These are phyloP conservation scores for Annulohypoxylon moriforme DNA, from an alignment of 495 filamentous ascomycete species.

Conservation along the genomic window DNA sequence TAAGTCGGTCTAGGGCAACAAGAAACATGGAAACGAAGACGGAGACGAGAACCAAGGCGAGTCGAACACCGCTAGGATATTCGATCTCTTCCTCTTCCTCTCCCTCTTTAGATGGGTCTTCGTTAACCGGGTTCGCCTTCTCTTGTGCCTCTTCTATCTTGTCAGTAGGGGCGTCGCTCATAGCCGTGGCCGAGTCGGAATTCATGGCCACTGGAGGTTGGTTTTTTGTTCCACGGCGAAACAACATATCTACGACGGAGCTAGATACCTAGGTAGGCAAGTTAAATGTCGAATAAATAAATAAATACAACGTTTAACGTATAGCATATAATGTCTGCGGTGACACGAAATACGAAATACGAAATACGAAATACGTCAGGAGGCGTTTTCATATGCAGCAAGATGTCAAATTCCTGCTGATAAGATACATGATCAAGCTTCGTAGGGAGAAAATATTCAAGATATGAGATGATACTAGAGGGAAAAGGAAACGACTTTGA, in stretches of 20 bases:
- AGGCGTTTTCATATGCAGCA: too few species aligned
- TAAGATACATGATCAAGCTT: background rate
- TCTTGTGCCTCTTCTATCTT: constrained; percentile 9
- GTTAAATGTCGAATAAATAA: too few species aligned
- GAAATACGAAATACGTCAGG: too few species aligned
- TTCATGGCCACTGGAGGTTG: background rate
- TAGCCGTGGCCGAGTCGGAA: background rate
- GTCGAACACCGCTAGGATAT: constrained; percentile 47
- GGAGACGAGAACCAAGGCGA: constrained; percentile 46
- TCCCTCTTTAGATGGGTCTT: constrained; percentile 18
- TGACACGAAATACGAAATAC: too few species aligned
- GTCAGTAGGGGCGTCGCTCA: background rate
- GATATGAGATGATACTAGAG: background rate
- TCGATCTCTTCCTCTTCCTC: constrained; percentile 34
- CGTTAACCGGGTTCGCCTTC: background rate
- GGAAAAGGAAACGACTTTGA: background rate
- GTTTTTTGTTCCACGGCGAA: constrained; percentile 14
- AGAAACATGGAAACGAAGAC: constrained; percentile 53
- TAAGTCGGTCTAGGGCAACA: constrained; percentile 55
- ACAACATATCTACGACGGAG: constrained; percentile 8
- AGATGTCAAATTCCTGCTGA: too few species aligned
- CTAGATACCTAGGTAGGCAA: background rate
- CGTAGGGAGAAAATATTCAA: background rate
- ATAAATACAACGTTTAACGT: too few species aligned
- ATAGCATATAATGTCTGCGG: too few species aligned